Evolutionary conservation across 805 yeast genomes (phyloP).

Genomic region (Yamadazyma insecticola): DNA sequence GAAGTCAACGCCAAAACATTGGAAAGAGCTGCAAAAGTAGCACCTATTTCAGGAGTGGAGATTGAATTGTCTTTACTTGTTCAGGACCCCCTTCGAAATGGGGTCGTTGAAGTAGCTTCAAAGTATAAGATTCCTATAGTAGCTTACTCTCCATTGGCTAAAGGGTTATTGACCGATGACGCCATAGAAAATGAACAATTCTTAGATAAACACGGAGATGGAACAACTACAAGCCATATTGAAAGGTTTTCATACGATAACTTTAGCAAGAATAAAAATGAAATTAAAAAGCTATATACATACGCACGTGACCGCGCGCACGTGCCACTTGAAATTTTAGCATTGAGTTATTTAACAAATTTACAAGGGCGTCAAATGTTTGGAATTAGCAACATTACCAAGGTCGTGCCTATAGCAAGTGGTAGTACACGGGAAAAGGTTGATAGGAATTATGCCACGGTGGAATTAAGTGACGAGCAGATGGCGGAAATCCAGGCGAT

Average conservation of each 20-base stretch:
- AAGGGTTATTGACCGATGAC: conserved; percentile 71
- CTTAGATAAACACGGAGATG: conserved; percentile 1
- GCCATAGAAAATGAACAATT: conserved; percentile 33
- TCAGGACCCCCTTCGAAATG: conserved; percentile 58
- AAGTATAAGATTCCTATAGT: conserved; percentile 60
- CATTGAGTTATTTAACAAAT: too few relatives aligned
- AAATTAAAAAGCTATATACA: too few relatives aligned
- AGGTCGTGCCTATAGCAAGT: conserved; percentile 77
- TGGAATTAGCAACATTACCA: conserved; percentile 43
- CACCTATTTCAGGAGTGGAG: conserved; percentile 67
- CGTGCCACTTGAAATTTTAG: too few relatives aligned
- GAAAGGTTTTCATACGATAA: too few relatives aligned
- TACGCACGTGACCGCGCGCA: too few relatives aligned
- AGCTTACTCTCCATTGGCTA: conserved; percentile 80
- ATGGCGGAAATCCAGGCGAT: too few relatives aligned
- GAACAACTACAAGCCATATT: too few relatives aligned
- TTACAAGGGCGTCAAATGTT: too few relatives aligned
- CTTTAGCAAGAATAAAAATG: too few relatives aligned
- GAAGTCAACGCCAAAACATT: conserved; percentile 67
- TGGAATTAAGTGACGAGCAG: too few relatives aligned
- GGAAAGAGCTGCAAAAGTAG: conserved; percentile 49
- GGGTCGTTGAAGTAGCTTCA: conserved; percentile 55
- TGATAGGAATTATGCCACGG: conserved; percentile 58
- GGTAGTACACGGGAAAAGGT: conserved; percentile 59
- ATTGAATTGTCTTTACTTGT: conserved; percentile 71